Evolutionary conservation across 2,329 filamentous ascomycete species (phyloP).

Genomic region (Phoma sp.): DNA sequence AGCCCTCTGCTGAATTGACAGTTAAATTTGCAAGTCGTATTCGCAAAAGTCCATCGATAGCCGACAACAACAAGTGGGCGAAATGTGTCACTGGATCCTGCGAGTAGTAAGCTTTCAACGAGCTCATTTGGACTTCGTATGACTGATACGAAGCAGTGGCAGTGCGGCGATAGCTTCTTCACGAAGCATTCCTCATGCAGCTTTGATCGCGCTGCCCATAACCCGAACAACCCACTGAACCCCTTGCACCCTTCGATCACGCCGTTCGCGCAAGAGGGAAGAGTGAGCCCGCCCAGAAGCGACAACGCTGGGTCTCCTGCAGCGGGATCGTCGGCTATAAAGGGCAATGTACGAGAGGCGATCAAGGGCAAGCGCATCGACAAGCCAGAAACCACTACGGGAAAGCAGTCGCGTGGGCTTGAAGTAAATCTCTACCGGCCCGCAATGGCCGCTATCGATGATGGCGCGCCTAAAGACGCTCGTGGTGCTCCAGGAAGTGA

Average conservation of each 20-base stretch:
- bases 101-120: constrained; percentile 5
- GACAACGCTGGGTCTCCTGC: not conserved
- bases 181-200: constrained; percentile 37
- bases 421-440: not conserved
- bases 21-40: not conserved
- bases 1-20: not conserved
- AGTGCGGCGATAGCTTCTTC: constrained; percentile 36
- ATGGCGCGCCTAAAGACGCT: constrained; percentile 1
- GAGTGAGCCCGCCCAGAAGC: not conserved
- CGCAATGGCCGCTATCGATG: not conserved
- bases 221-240: constrained; percentile 28
- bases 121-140: not conserved
- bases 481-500: not conserved
- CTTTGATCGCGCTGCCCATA: constrained; percentile 30
- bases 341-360: not conserved
- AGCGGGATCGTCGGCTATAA: not conserved
- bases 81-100: constrained; percentile 38
- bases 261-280: constrained; percentile 7
- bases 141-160: constrained; percentile 27
- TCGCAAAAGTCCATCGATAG: not conserved
- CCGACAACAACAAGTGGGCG: not conserved
- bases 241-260: constrained; percentile 31
- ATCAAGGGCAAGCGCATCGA: not conserved
- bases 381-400: constrained; percentile 2
- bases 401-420: not conserved